These are phyloP conservation scores for Xylariaceae sp. DNA, from an alignment of 2,329 filamentous ascomycete genomes.

Conservation along the genomic window DNA sequence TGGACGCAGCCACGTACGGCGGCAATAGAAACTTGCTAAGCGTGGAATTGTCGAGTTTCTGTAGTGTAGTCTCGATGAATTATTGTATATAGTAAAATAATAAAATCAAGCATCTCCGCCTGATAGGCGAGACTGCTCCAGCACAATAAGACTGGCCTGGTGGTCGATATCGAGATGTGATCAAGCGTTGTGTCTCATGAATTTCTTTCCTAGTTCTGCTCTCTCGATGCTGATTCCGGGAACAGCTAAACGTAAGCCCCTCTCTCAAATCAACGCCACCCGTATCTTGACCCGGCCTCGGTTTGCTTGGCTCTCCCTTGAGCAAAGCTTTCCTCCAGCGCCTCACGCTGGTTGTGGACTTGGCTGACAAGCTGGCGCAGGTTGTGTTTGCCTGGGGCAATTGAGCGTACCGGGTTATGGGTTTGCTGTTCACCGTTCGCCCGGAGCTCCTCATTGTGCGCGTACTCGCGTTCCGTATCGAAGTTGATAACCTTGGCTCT, in stretches of 20 bases:
- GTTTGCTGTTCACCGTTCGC: conserved; percentile 63
- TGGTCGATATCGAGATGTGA: background rate
- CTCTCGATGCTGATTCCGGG: background rate
- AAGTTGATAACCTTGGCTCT: conserved; percentile 70
- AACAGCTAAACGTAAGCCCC: background rate
- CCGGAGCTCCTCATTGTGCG: conserved; percentile 72
- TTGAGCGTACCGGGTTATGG: conserved; percentile 76
- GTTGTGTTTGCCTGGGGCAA: conserved; percentile 85
- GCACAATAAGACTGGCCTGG: background rate
- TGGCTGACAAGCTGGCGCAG: conserved; percentile 82
- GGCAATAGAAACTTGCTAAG: conserved; percentile 48
- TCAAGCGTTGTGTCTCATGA: background rate
- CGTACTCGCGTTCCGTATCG: conserved; percentile 84
- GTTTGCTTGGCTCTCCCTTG: conserved; percentile 71
- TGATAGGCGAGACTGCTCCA: background rate
- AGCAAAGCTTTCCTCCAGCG: conserved; percentile 87
- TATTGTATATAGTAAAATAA: conserved; percentile 1
- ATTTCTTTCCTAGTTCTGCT: background rate
- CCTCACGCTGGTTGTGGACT: conserved; percentile 75
- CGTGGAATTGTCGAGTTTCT: conserved; percentile 1
- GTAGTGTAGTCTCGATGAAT: conserved; percentile 5
- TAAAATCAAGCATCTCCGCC: conserved; percentile 5
- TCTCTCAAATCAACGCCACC: conserved; percentile 52
- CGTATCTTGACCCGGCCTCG: conserved; percentile 78
- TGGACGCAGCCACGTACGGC: conserved; percentile 42